Evolutionary conservation across 1,284 basidiomycete genomes (phyloP).

Genomic region (Sphaerobolus stellatus): DNA sequence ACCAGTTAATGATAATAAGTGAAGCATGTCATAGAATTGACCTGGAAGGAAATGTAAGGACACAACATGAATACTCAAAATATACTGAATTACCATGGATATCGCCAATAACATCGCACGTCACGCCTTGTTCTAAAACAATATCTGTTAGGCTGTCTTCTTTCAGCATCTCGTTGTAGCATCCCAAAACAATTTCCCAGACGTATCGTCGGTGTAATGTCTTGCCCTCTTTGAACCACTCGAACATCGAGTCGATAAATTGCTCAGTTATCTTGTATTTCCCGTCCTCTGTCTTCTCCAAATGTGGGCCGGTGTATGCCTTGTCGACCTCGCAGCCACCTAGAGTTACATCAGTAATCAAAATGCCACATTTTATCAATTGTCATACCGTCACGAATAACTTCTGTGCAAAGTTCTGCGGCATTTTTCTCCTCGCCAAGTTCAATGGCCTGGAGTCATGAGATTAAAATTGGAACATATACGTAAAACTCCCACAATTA

Average conservation of each 20-base stretch:
- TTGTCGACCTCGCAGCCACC: constrained; percentile 74
- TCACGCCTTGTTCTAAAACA: constrained; percentile 73
- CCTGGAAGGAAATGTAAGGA: constrained; percentile 43
- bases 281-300: constrained; percentile 54
- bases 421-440: constrained; percentile 82
- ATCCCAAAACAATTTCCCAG: constrained; percentile 95
- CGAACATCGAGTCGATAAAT: constrained; percentile 86
- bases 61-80: background rate
- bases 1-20: constrained; percentile 86
- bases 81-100: constrained; percentile 64
- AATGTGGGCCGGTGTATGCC: constrained; percentile 66
- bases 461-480: background rate
- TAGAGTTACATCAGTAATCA: constrained; percentile 26
- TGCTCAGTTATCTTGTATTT: constrained; percentile 71
- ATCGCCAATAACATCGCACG: constrained; percentile 90
- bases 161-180: constrained; percentile 70
- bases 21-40: constrained; percentile 93
- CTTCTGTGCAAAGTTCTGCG: constrained; percentile 69
- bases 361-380: background rate
- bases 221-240: constrained; percentile 92
- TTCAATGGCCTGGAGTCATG: constrained; percentile 73
- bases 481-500: constrained; percentile 8
- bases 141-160: constrained; percentile 86
- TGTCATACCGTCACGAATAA: constrained; percentile 72
- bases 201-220: constrained; percentile 83